These are phyloP conservation scores for Colletotrichum brevisporum DNA, from an alignment of 2,329 filamentous ascomycete species.

Conservation along the genomic window DNA sequence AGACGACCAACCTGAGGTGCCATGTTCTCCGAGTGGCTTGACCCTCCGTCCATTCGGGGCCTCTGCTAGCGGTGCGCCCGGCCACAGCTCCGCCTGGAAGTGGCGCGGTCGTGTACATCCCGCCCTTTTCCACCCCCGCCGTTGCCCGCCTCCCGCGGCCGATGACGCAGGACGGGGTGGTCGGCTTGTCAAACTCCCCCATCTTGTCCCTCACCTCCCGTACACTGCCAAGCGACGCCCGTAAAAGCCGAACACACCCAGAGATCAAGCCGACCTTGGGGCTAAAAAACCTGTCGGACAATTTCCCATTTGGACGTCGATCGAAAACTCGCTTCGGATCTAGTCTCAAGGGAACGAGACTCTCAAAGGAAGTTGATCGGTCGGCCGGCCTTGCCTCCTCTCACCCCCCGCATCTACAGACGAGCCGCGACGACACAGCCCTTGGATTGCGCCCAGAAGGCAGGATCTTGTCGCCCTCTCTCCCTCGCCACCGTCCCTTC, in stretches of 20 bases:
- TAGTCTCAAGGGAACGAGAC: too few relatives aligned
- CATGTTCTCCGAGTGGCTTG: neutral
- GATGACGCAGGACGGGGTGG: neutral
- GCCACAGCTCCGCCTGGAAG: neutral
- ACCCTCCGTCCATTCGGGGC: neutral
- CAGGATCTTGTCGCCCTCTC: neutral
- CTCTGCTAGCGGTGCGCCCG: too few relatives aligned
- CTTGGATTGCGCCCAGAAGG: neutral
- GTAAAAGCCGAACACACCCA: too few relatives aligned
- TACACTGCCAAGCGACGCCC: too few relatives aligned
- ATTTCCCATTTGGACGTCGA: too few relatives aligned
- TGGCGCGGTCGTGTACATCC: neutral
- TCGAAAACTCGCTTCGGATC: too few relatives aligned
- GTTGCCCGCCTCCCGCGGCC: neutral
- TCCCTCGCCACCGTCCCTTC: neutral
- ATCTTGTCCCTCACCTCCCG: neutral
- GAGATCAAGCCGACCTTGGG: too few relatives aligned
- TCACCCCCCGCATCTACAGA: neutral
- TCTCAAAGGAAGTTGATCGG: too few relatives aligned
- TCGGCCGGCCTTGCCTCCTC: too few relatives aligned
- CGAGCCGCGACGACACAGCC: neutral
- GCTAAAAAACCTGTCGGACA: too few relatives aligned
- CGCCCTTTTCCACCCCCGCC: neutral
- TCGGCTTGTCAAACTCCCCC: neutral
- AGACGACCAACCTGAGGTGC: too few relatives aligned